These are phyloP conservation scores for Blumeriella jaapii DNA, from an alignment of 2,329 filamentous ascomycete species.

Conservation along the genomic window DNA sequence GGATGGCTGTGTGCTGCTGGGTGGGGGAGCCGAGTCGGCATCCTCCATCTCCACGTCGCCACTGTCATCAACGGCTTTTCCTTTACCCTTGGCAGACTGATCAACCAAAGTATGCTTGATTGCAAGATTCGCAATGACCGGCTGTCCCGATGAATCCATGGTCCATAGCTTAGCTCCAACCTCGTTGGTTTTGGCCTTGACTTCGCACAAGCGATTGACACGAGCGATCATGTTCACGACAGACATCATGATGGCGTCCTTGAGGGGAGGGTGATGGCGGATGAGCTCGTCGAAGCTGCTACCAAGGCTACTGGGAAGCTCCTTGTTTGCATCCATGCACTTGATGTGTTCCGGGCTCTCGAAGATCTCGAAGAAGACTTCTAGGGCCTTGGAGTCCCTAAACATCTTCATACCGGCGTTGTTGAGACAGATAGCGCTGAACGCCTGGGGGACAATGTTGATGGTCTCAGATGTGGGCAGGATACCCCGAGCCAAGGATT, in stretches of 20 bases:
- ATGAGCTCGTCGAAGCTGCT: constrained; percentile 87
- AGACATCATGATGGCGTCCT: constrained; percentile 69
- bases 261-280: constrained; percentile 79
- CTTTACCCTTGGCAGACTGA: constrained; percentile 30
- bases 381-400: constrained; percentile 67
- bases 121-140: constrained; percentile 41
- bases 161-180: constrained; percentile 73
- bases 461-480: constrained; percentile 84
- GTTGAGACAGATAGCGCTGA: constrained; percentile 91
- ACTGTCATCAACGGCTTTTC: constrained; percentile 33
- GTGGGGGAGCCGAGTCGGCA: constrained; percentile 24
- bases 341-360: constrained; percentile 84
- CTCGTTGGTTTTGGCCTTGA: constrained; percentile 55
- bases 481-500: constrained; percentile 55
- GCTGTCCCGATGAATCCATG: constrained; percentile 44
- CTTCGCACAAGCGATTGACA: constrained; percentile 61
- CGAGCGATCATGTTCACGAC: constrained; percentile 81
- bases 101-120: constrained; percentile 21
- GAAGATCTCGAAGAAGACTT: constrained; percentile 91
- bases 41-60: constrained; percentile 59
- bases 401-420: constrained; percentile 80
- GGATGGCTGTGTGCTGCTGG: constrained; percentile 1
- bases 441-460: constrained; percentile 70
- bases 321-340: constrained; percentile 64
- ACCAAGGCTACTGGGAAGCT: constrained; percentile 64